A percentile compares a stretch with the other conserved stretches of the same genome.
phyloP scores from a whole-genome alignment of 73 alveolate species.

The Tetrahymena borealis region DNA sequence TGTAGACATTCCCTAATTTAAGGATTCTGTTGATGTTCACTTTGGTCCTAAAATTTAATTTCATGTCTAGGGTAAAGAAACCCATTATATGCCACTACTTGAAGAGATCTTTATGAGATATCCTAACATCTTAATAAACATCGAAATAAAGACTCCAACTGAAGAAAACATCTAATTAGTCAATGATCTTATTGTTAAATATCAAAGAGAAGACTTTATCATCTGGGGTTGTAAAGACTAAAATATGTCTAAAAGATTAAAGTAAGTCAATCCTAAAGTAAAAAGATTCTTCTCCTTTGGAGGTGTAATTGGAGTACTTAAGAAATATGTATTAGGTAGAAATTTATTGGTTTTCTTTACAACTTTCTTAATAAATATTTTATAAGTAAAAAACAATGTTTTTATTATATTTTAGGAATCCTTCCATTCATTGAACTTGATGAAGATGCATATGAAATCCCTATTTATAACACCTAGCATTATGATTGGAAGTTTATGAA shows the following conservation, averaged over 20 bases:
- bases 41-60: slow-evolving; percentile 27
- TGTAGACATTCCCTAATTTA: slow-evolving; percentile 3
- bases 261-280: neutral
- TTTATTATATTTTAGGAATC: slow-evolving; percentile 1
- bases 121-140: slow-evolving; percentile 6
- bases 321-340: too few relatives aligned
- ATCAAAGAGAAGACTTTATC: neutral
- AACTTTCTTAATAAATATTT: too few relatives aligned
- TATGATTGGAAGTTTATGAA: slow-evolving; percentile 15
- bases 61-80: neutral
- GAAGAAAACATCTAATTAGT: slow-evolving; percentile 2
- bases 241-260: neutral
- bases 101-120: neutral
- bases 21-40: slow-evolving; percentile 4
- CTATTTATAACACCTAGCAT: neutral
- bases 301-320: neutral
- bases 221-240: slow-evolving; percentile 13
- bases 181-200: neutral
- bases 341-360: too few relatives aligned
- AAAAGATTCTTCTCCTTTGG: slow-evolving; percentile 5
- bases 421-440: slow-evolving; percentile 10
- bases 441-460: slow-evolving; percentile 8
- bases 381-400: neutral
- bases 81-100: slow-evolving; percentile 4
- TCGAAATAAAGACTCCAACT: slow-evolving; percentile 21